Percentiles rank a stretch among this genome's conserved stretches.
These are phyloP conservation scores for Eleusine coracana DNA, from an alignment of 176 grass and related monocot species.

Conservation along the genomic window DNA sequence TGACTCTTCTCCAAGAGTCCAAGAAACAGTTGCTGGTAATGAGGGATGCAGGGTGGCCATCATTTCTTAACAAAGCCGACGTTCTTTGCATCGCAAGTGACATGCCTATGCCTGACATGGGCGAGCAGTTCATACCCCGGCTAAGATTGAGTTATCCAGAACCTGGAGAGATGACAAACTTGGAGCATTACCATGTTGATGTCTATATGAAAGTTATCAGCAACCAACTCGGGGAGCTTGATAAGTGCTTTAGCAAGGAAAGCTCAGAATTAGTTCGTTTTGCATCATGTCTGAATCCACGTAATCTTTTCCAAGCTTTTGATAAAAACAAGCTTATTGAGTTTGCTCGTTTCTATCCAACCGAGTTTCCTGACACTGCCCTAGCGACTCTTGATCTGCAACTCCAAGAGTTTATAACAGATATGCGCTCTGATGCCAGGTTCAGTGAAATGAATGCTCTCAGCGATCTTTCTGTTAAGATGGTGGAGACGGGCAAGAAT, in stretches of 20 bases:
- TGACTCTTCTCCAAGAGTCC: conserved; percentile 14
- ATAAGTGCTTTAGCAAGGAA: conserved; percentile 23
- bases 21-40: conserved; percentile 28
- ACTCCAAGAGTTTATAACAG: conserved; percentile 25
- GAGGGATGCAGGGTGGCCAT: conserved; percentile 31
- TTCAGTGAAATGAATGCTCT: conserved; percentile 24
- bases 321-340: conserved; percentile 33
- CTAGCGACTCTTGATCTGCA: conserved; percentile 3
- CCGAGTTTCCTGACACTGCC: conserved; percentile 22
- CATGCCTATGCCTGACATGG: conserved; percentile 13
- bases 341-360: conserved; percentile 31
- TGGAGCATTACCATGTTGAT: conserved; percentile 36
- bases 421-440: conserved; percentile 20
- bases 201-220: conserved; percentile 35
- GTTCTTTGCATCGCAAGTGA: conserved; percentile 16
- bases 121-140: not conserved
- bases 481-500: conserved; percentile 41
- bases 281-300: conserved; percentile 31
- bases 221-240: conserved; percentile 14
- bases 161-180: not conserved
- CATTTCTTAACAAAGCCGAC: conserved; percentile 28
- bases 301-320: conserved; percentile 37
- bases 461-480: conserved; percentile 35
- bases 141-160: not conserved
- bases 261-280: not conserved